Evolutionary conservation across 768 basidiomycete species (phyloP), one percentile per base, ranked within the genome.

Genomic region (Russula griseocarnosa): DNA sequence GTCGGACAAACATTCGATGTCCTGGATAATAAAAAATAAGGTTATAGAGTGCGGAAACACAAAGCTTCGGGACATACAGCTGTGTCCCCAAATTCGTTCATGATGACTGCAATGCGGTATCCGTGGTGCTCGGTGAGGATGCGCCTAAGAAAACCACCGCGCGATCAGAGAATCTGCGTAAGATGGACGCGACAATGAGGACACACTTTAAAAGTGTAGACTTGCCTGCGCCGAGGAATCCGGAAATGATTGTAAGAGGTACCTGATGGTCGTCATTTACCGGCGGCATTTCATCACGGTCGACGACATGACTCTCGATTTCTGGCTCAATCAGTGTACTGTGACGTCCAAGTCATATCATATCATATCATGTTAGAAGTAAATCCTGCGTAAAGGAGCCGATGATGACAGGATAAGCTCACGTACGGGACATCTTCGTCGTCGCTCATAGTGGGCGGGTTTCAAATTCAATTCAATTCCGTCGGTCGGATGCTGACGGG

Each of bases 11-110:
- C 95, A 86, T 85, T 98, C 95, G 60, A 98, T 97, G 71, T 94
- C 96, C 90, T 92, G 70, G 10, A 61, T 51, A 72, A 69, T 36
- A 3, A 55, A 67, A 18, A 56, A 67, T 6, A 24, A 42, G 68
- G 71, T 51, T 30, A 40, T 67, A 24, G 9, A 57, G 54, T 26
- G 10, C 11, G 34, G 60, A 26, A 63, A 65, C 53, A 38, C 28
- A 53, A 40, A 20, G 36, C 36, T n/a, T 20, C 42, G 60, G 42
- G 55, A 47, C 86, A 71, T 70, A 92, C 90, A 69, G 92, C 92
- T 22, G 94, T 94, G 72, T 97, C 94, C 10, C 94, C 96, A 72
- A 98, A 98, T 75, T 95, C 94, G 71, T 96, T 97, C 92, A 97
- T 94, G 67, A 96, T 97, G 24, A 99, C 96, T 5, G 96, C 96